phyloP scores from a whole-genome alignment of 2,329 filamentous ascomycete species.

The Aureobasidium namibiae region DNA sequence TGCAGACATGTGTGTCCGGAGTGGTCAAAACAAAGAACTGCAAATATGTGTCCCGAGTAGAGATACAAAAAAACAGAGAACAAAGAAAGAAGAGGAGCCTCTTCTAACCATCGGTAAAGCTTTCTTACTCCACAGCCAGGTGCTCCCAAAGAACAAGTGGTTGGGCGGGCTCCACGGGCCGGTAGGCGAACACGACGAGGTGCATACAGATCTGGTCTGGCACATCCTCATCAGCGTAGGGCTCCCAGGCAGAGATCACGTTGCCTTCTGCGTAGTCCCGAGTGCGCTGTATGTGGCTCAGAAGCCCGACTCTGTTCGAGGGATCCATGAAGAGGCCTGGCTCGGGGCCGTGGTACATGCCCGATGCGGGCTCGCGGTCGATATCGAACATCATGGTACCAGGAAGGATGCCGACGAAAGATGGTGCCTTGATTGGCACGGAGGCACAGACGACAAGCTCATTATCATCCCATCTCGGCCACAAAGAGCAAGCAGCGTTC shows the following conservation, averaged over 20 bases:
- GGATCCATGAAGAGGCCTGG: background rate
- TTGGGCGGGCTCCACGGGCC: background rate
- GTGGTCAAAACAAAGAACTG: no score
- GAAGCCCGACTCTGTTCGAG: background rate
- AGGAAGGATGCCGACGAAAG: background rate
- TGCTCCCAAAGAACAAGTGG: background rate
- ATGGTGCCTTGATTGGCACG: background rate
- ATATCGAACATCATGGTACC: background rate
- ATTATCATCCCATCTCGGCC: background rate
- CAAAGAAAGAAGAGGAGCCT: no score
- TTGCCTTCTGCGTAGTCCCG: background rate
- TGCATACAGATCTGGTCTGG: background rate
- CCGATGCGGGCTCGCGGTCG: background rate
- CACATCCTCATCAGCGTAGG: background rate
- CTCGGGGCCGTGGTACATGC: background rate
- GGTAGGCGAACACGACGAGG: background rate
- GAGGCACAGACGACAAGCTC: background rate
- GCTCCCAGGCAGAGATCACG: background rate
- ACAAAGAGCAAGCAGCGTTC: background rate
- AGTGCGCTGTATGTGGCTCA: background rate
- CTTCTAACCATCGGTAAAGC: no score
- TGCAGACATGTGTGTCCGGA: no score
- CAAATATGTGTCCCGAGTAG: no score
- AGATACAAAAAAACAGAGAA: no score
- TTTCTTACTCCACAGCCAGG: background rate